phyloP scores from a whole-genome alignment of 208 protist species.

The Wallacemonas collosoma region DNA sequence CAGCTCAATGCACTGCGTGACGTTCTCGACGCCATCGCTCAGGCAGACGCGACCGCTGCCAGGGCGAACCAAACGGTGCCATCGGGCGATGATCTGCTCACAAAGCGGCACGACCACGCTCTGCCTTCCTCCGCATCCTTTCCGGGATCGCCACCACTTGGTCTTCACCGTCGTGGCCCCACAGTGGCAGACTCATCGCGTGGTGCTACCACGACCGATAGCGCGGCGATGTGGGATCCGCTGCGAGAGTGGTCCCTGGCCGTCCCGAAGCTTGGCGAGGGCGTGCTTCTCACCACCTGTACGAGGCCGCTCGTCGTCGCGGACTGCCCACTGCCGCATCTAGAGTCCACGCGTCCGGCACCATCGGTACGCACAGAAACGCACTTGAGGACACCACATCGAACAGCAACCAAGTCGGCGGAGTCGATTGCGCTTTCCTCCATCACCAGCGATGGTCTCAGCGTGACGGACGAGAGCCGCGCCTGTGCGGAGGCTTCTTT shows the following conservation, averaged over 20 bases:
- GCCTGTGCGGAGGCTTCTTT: not conserved
- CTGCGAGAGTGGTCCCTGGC: slow-evolving; percentile 1
- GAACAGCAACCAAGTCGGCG: not conserved
- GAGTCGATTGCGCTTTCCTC: not conserved
- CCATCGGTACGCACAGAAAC: too few relatives aligned
- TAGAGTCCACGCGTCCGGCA: too few relatives aligned
- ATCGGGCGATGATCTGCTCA: not conserved
- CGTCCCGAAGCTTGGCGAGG: not conserved
- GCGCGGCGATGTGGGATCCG: not conserved
- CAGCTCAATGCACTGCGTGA: slow-evolving; percentile 3
- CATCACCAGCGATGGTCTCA: not conserved
- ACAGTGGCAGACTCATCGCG: too few relatives aligned
- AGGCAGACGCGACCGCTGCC: not conserved
- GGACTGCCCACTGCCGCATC: slow-evolving; percentile 1
- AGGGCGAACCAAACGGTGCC: too few relatives aligned
- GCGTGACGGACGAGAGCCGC: not conserved
- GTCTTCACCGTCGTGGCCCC: too few relatives aligned
- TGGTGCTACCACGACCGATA: not conserved
- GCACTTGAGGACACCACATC: too few relatives aligned
- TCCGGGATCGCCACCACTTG: too few relatives aligned
- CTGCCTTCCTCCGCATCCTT: not conserved
- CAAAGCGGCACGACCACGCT: not conserved
- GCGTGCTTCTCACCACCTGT: slow-evolving; percentile 1
- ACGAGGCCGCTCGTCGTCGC: not conserved
- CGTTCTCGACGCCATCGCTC: slow-evolving; percentile 14